phyloP scores from a whole-genome alignment of 1,284 basidiomycete species.

The Stygiomarasmius scandens region DNA sequence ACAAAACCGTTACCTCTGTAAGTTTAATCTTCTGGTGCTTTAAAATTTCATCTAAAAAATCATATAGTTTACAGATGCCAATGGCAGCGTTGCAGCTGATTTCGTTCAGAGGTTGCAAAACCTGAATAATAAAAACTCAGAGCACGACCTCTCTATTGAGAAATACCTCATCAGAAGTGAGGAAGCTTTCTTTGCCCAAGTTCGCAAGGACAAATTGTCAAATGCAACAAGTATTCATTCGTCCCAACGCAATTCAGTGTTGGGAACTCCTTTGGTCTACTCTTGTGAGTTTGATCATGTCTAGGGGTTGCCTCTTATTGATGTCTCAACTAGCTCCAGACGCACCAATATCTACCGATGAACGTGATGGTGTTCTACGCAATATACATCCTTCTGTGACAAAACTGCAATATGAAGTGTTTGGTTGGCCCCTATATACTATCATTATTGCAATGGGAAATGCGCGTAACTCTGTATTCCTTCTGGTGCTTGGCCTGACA shows the following conservation, averaged over 20 bases:
- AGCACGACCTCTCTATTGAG: conserved; percentile 89
- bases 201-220: conserved; percentile 81
- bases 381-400: conserved; percentile 69
- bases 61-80: conserved; percentile 83
- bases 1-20: conserved; percentile 89
- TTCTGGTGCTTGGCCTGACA: conserved; percentile 14
- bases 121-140: conserved; percentile 85
- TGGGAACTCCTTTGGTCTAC: conserved; percentile 75
- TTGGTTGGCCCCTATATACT: conserved; percentile 88
- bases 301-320: conserved; percentile 2
- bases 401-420: conserved; percentile 72
- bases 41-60: conserved; percentile 9
- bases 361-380: conserved; percentile 57
- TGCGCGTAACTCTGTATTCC: conserved; percentile 38
- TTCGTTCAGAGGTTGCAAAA: conserved; percentile 85
- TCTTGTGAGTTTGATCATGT: conserved; percentile 59
- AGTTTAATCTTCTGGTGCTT: conserved; percentile 24
- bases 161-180: conserved; percentile 89
- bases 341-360: conserved; percentile 46
- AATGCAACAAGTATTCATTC: conserved; percentile 79
- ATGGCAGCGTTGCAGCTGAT: conserved; percentile 86
- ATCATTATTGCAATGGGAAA: conserved; percentile 87
- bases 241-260: conserved; percentile 79
- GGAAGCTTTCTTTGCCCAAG: conserved; percentile 88
- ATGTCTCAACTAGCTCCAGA: conserved; percentile 53